phyloP scores from a whole-genome alignment of 768 basidiomycete species.

The Crucibulum laeve region DNA sequence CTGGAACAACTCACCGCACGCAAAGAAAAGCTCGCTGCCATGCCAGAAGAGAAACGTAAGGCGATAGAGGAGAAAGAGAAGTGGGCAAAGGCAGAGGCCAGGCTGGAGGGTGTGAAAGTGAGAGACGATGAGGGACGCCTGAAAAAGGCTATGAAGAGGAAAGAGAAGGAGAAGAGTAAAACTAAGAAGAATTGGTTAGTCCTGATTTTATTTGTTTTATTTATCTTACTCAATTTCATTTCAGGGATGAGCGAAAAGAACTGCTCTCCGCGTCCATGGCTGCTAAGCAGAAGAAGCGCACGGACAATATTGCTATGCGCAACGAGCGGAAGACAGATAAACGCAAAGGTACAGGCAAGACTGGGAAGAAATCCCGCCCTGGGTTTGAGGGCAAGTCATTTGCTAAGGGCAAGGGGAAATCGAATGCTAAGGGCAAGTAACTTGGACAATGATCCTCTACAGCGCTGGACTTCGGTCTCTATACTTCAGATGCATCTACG shows the following conservation, averaged over 20 bases:
- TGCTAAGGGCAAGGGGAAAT: conserved; percentile 46
- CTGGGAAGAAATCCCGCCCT: conserved; percentile 65
- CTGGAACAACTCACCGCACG: conserved; percentile 74
- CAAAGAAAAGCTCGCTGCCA: conserved; percentile 68
- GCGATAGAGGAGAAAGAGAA: conserved; percentile 76
- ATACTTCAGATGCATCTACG: too few species aligned
- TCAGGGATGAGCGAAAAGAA: conserved; percentile 85
- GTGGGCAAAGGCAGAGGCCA: conserved; percentile 87
- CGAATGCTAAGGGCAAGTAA: conserved; percentile 27
- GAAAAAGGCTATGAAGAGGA: conserved; percentile 91
- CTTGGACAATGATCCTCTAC: too few species aligned
- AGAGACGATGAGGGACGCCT: conserved; percentile 78
- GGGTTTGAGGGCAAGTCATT: conserved; percentile 88
- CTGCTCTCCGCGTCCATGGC: conserved; percentile 71
- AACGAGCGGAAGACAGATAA: conserved; percentile 75
- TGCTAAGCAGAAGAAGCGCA: conserved; percentile 84
- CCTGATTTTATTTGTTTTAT: conserved; percentile 3
- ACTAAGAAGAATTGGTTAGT: conserved; percentile 83
- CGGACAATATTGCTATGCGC: conserved; percentile 86
- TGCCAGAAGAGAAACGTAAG: conserved; percentile 84
- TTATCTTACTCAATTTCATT: conserved; percentile 2
- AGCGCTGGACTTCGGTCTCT: too few species aligned
- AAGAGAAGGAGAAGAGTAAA: conserved; percentile 86
- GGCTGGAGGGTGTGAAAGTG: conserved; percentile 89
- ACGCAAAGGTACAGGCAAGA: conserved; percentile 46